Base-by-base conservation (phyloP, 768 basidiomycete species). In the Mycena rosella region DNA sequence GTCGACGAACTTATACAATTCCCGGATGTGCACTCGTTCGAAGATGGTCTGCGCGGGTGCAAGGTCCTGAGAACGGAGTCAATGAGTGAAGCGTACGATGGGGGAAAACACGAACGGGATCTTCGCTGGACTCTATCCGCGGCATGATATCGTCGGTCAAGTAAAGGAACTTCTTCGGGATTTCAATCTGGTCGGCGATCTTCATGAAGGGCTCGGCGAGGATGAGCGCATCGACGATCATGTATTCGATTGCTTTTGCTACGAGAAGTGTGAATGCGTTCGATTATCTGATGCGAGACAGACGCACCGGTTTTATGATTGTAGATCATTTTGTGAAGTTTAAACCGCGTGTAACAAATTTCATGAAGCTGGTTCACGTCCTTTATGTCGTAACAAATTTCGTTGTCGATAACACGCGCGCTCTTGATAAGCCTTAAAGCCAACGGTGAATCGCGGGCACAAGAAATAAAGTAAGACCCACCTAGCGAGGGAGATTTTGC, bases 351-450 rank as follows among this genome's bases (percentile, higher is more conserved):
- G 34, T 88, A 84, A 68, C 88, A 94, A 4, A 96, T 84, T 62
- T 92, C 89, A 68, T 91, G 91, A 2, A 96, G 83, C 53, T 88
- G 86, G 72, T 92, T 91, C 0, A 89, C 89, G 63, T 95, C 92
- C 75, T 96, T 96, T 79, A 91, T 91, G 63, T 92, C 84, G 72
- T 93, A 96, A 75, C 91, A 93, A 30, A 96, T 94, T 73, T 91
- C 84, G 68, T 90, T 80, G 20, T 91, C 84, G 56, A 94, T 85
- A 27, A 95, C 94, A 6, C 92, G 86, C 0, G 92, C 89, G 2
- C 92, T 94, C 64, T 87, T 81, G 30, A 95, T 87, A 2, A 95
- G 84, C 24, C 94, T 94, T 55, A 32, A 48, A 6, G 30, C 14
- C 36, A n/a, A 55, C 27, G 54, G 63, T 53, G 17, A 27, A 44